Evolutionary conservation across 1,284 basidiomycete species (phyloP), one percentile per base, ranked within the genome.

Genomic region (Boletus calvinii): DNA sequence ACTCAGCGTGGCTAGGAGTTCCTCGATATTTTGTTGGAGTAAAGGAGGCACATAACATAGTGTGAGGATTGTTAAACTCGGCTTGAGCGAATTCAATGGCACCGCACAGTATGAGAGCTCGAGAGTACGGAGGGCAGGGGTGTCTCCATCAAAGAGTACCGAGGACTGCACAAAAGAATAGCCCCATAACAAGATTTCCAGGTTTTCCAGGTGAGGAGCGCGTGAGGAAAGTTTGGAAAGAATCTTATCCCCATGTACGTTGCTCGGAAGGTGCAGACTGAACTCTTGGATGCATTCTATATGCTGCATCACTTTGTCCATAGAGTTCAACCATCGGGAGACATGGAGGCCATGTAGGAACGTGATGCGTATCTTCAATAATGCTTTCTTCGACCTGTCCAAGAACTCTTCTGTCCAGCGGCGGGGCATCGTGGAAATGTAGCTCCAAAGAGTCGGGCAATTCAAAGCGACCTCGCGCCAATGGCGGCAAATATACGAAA

Each of bases 401-500:
- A 74, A 41, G 61, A 74, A 64, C 41, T 63, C 67, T 22, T 66
- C 59, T 12, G 63, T 63, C 62, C 66, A 68, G n/a, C 50, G 48
- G 2, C 52, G 61, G 0, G 55, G 59, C 1, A 37, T 47, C 7
- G 65, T 58, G 4, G 59, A 24, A 7, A 68, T 46, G 37, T 48
- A 55, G 9, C 3, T 22, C 22, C 22, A 22, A 22, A 22, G 22
- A 22, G 22, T 46, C 12, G 17, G 7, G 13, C 34, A 46, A 4
- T 51, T 58, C 4, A 72, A 48, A 12, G 70, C 69, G 7, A 66
- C 62, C 2, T 54, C 43, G 12, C 49, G 49, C 49, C 48, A 50
- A 15, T 12, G 30, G 10, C 13, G n/a, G 34, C 49, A 51, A 11
- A 72, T 63, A 24, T 69, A 66, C 15, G 62, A 67, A 15, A 72